Percentiles rank a stretch among this genome's conserved stretches.
Conservation (phyloP, 495 filamentous ascomycete species). For the Cladorrhinum samala region DNA sequence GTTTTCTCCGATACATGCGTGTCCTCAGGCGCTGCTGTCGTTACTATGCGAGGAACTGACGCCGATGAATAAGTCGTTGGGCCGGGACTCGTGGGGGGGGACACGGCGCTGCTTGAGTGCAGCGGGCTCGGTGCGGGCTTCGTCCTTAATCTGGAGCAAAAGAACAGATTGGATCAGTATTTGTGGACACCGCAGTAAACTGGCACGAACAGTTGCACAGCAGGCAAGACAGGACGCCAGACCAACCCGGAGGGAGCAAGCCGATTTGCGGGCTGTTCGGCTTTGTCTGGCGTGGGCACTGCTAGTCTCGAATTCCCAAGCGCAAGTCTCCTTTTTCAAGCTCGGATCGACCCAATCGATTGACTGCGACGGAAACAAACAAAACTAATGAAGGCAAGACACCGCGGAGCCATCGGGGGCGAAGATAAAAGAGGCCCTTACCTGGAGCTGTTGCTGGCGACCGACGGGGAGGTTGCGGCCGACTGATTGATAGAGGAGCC, state of each 20-base stretch:
- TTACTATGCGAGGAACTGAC: conserved; percentile 33
- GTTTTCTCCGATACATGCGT: conserved; percentile 20
- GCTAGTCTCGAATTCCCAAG: conserved; percentile 4
- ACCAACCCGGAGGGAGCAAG: conserved; percentile 9
- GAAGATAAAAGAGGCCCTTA: conserved; percentile 13
- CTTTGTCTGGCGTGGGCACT: conserved; percentile 4
- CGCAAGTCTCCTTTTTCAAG: background rate
- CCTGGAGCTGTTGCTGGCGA: conserved; percentile 19
- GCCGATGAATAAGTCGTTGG: conserved; percentile 31
- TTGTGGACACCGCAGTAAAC: conserved; percentile 31
- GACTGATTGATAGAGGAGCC: conserved; percentile 23
- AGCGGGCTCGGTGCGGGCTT: conserved; percentile 38
- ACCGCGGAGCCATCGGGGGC: background rate
- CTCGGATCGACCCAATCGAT: background rate
- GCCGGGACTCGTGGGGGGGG: conserved; percentile 38
- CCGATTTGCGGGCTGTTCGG: conserved; percentile 11
- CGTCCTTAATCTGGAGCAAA: conserved; percentile 31
- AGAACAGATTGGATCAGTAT: conserved; percentile 28
- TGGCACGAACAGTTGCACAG: conserved; percentile 25
- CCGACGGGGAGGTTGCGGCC: conserved; percentile 16
- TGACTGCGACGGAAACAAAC: background rate
- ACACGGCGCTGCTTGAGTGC: conserved; percentile 33
- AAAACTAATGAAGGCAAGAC: conserved; percentile 1
- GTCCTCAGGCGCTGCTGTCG: conserved; percentile 27
- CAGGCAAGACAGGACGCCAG: conserved; percentile 24